These are phyloP conservation scores for Neurospora sp. DNA, from an alignment of 495 filamentous ascomycete species.

Conservation along the genomic window DNA sequence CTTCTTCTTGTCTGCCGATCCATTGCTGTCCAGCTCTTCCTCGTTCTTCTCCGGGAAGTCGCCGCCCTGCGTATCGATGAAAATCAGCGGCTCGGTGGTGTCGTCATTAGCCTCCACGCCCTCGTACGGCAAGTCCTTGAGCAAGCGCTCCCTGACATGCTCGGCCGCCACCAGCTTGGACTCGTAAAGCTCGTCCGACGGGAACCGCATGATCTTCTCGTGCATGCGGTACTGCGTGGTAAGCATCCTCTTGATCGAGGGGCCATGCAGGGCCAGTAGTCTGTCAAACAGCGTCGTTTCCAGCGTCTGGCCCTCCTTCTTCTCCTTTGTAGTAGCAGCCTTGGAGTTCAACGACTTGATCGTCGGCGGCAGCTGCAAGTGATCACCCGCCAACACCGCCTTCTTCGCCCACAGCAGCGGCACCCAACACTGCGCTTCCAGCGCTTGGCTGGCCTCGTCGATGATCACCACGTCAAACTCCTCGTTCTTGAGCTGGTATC, in stretches of 20 bases:
- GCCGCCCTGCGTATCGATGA: constrained; percentile 93
- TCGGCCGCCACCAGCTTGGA: constrained; percentile 69
- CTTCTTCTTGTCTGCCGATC: constrained; percentile 10
- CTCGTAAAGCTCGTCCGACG: constrained; percentile 82
- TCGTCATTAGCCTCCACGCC: constrained; percentile 71
- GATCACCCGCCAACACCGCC: constrained; percentile 86
- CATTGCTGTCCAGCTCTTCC: constrained; percentile 6
- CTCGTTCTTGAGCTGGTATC: constrained; percentile 69
- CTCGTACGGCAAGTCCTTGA: constrained; percentile 69
- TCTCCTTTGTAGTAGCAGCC: constrained; percentile 11
- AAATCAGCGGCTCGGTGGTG: constrained; percentile 77
- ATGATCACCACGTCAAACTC: constrained; percentile 90
- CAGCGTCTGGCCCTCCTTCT: constrained; percentile 44
- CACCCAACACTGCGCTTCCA: constrained; percentile 99
- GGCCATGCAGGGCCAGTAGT: constrained; percentile 70
- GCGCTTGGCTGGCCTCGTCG: constrained; percentile 90
- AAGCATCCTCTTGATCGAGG: constrained; percentile 80
- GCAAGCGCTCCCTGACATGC: constrained; percentile 59
- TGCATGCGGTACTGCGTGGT: constrained; percentile 99
- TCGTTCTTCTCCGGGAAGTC: constrained; percentile 54
- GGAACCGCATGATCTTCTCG: constrained; percentile 86
- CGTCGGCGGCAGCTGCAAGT: constrained; percentile 88
- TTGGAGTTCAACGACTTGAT: constrained; percentile 71
- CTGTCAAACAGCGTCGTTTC: constrained; percentile 89
- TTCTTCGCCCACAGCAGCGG: constrained; percentile 71